These are phyloP conservation scores for Davidsoniella eucalypti DNA, from an alignment of 2,329 filamentous ascomycete genomes.

Conservation along the genomic window DNA sequence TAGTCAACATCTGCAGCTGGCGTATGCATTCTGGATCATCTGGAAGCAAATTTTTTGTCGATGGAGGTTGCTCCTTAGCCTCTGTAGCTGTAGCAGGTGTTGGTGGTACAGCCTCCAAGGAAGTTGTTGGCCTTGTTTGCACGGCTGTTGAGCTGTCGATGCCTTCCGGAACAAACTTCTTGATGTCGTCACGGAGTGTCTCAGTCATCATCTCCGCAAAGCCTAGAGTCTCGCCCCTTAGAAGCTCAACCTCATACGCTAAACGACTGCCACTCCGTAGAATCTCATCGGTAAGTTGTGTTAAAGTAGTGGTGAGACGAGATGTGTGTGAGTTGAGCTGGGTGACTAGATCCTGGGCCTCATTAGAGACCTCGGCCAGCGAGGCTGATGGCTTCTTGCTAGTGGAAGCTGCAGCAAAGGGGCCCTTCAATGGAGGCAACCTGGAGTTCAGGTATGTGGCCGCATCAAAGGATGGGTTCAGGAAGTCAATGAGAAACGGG, in stretches of 20 bases:
- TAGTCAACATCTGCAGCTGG: constrained; percentile 65
- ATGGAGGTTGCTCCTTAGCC: constrained; percentile 9
- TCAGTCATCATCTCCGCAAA: constrained; percentile 65
- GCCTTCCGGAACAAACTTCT: constrained; percentile 48
- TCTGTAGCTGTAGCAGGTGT: constrained; percentile 6
- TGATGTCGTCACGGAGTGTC: constrained; percentile 53
- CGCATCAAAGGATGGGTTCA: constrained; percentile 62
- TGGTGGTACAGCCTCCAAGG: not conserved
- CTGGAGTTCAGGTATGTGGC: constrained; percentile 70
- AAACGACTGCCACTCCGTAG: constrained; percentile 72
- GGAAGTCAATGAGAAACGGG: constrained; percentile 56
- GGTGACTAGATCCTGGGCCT: constrained; percentile 70
- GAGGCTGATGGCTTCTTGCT: constrained; percentile 21
- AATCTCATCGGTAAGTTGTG: constrained; percentile 87
- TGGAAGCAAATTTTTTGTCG: constrained; percentile 8
- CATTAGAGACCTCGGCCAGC: constrained; percentile 60
- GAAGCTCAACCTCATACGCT: constrained; percentile 84
- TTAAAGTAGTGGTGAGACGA: constrained; percentile 63
- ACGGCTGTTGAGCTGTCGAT: constrained; percentile 19
- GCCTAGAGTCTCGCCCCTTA: constrained; percentile 75
- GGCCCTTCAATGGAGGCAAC: constrained; percentile 47
- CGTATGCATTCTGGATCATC: constrained; percentile 51
- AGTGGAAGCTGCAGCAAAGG: not conserved
- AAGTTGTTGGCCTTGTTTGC: constrained; percentile 8
- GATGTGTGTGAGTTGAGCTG: constrained; percentile 81